Conservation (phyloP, 306 rosid species). For the Mimosa bimucronata region DNA sequence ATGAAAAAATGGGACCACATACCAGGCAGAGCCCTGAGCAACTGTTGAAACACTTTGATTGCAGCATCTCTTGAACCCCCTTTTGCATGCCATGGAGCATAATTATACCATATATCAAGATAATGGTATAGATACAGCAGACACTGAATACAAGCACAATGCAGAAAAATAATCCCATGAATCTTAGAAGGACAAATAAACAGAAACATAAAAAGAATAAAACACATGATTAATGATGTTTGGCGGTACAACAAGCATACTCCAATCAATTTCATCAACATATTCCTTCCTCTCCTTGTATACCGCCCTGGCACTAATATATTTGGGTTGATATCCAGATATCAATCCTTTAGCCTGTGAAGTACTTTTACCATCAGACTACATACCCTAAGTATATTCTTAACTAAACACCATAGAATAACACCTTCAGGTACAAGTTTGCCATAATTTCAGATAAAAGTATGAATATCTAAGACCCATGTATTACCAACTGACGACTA, state of each 20-base stretch:
- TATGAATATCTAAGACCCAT: conserved; percentile 28
- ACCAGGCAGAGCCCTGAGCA: conserved; percentile 97
- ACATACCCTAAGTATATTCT: conserved; percentile 12
- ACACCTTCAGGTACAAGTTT: conserved; percentile 20
- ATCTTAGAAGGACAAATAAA: conserved; percentile 23
- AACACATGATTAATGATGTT: conserved; percentile 22
- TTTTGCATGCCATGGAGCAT: conserved; percentile 96
- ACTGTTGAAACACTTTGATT: conserved; percentile 91
- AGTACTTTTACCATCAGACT: conserved; percentile 43
- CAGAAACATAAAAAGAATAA: conserved; percentile 6
- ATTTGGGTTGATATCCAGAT: conserved; percentile 92
- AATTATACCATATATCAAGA: conserved; percentile 96
- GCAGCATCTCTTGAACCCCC: conserved; percentile 90
- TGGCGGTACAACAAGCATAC: conserved; percentile 94
- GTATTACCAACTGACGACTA: conserved; percentile 88
- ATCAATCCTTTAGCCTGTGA: conserved; percentile 90
- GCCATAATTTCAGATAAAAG: conserved; percentile 29
- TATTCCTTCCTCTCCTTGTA: conserved; percentile 91
- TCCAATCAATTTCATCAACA: conserved; percentile 86
- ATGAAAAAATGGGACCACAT: conserved; percentile 37
- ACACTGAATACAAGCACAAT: conserved; percentile 65
- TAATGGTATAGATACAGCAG: conserved; percentile 95
- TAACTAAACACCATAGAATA: conserved; percentile 19
- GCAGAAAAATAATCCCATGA: conserved; percentile 44
- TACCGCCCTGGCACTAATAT: conserved; percentile 92